Evolutionary conservation across 164 flowering plant species (phyloP).

Genomic region (Liriodendron chinense): DNA sequence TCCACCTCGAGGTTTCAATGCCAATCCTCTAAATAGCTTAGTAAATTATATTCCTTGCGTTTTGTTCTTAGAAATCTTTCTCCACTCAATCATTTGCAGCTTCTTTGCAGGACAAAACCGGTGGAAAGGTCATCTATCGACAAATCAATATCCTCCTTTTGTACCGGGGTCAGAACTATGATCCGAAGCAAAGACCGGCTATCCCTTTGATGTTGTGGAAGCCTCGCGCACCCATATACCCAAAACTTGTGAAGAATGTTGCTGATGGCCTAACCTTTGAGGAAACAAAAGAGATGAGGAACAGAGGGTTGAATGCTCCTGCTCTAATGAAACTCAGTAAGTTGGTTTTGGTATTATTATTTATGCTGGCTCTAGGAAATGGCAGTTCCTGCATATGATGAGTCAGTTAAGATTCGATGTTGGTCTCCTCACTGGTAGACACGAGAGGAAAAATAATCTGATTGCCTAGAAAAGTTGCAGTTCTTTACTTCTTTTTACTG

Average conservation of each 20-base stretch:
- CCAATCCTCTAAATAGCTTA: not conserved
- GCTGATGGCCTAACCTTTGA: constrained; percentile 79
- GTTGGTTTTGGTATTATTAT: constrained; percentile 14
- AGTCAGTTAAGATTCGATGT: no score
- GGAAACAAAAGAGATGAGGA: constrained; percentile 82
- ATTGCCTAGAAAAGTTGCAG: no score
- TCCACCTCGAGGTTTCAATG: constrained; percentile 73
- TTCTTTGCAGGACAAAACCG: constrained; percentile 75
- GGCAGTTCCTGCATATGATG: no score
- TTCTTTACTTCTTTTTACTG: no score
- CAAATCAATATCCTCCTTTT: constrained; percentile 68
- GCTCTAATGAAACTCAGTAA: constrained; percentile 83
- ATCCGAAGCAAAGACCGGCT: constrained; percentile 63
- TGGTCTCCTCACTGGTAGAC: no score
- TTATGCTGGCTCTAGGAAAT: not conserved
- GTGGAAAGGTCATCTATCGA: constrained; percentile 77
- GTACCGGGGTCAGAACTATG: constrained; percentile 83
- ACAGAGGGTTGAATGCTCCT: constrained; percentile 57
- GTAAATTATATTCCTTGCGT: not conserved
- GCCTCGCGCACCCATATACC: constrained; percentile 83
- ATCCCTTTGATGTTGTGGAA: constrained; percentile 92
- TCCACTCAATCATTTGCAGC: constrained; percentile 27
- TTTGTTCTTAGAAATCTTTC: not conserved
- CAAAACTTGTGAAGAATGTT: constrained; percentile 80
- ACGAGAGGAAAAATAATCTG: no score